These are phyloP conservation scores for Colletotrichum zoysiae DNA, from an alignment of 2,329 filamentous ascomycete species.

Conservation along the genomic window DNA sequence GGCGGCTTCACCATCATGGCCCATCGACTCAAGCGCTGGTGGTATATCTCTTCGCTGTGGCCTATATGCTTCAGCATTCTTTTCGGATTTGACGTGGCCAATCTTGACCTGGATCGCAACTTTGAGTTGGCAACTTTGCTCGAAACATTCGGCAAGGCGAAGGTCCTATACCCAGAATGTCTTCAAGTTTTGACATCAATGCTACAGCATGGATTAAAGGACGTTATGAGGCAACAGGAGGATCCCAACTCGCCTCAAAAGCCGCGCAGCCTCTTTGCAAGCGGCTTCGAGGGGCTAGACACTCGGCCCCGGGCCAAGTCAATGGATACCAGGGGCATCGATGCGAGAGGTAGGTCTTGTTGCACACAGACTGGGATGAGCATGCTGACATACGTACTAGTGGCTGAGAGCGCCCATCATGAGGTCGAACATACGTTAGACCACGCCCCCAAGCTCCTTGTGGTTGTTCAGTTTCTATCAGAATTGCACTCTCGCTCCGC, in stretches of 20 bases:
- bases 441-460: conserved; percentile 77
- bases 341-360: conserved; percentile 62
- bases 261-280: conserved; percentile 33
- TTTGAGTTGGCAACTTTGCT: conserved; percentile 82
- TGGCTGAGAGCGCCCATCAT: conserved; percentile 55
- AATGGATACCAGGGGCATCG: conserved; percentile 73
- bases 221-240: conserved; percentile 72
- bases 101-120: conserved; percentile 77
- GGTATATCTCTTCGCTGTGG: conserved; percentile 89
- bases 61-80: conserved; percentile 88
- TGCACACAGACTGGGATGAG: no score
- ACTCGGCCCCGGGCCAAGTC: conserved; percentile 67
- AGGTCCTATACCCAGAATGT: conserved; percentile 81
- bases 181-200: conserved; percentile 85
- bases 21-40: conserved; percentile 85
- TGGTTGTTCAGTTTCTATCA: conserved; percentile 82
- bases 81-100: conserved; percentile 84
- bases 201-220: conserved; percentile 86
- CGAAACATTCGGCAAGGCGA: conserved; percentile 77
- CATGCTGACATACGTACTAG: conserved; percentile 39
- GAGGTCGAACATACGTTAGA: conserved; percentile 60
- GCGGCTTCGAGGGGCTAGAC: conserved; percentile 45
- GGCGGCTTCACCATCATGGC: conserved; percentile 91
- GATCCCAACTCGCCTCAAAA: conserved; percentile 66
- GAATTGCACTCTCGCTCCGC: conserved; percentile 82